A percentile compares a stretch with the other conserved stretches of the same genome.
Conservation (phyloP, 2,329 filamentous ascomycete species). For the Trichoderma asperellum region DNA sequence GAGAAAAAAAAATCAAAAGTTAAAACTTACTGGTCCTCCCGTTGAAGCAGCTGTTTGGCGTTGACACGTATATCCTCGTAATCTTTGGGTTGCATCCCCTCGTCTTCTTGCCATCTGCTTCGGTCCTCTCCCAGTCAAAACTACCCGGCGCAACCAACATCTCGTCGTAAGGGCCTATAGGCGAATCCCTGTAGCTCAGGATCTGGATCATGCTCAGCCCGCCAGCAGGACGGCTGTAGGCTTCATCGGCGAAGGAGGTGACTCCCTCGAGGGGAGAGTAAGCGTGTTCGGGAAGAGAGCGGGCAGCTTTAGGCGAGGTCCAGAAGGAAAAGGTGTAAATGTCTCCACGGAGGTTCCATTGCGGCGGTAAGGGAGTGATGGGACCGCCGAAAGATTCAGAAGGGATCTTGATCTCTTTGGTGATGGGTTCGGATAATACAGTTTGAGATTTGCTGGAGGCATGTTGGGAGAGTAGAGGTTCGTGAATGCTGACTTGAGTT, state of each 20-base stretch:
- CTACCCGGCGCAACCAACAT: constrained; percentile 53
- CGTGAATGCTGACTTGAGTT: constrained; percentile 14
- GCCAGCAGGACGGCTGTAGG: constrained; percentile 44
- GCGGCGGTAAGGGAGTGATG: constrained; percentile 38
- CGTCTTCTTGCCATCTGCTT: constrained; percentile 41
- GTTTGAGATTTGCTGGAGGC: not conserved
- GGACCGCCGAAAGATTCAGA: constrained; percentile 21
- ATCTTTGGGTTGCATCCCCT: constrained; percentile 47
- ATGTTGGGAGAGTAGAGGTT: not conserved
- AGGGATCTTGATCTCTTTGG: not conserved
- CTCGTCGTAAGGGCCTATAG: constrained; percentile 60
- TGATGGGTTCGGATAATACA: not conserved
- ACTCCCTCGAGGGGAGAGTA: constrained; percentile 53
- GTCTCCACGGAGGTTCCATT: constrained; percentile 52
- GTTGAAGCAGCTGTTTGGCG: constrained; percentile 56
- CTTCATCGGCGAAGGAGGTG: constrained; percentile 43
- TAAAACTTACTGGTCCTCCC: constrained; percentile 51
- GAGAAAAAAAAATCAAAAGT: not conserved
- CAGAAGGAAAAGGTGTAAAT: constrained; percentile 51
- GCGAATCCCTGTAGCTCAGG: constrained; percentile 54
- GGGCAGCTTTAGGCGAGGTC: constrained; percentile 39
- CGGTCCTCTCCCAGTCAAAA: constrained; percentile 48
- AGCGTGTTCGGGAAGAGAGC: constrained; percentile 42
- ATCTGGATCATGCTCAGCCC: constrained; percentile 55
- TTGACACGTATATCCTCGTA: constrained; percentile 60